Percentiles rank a stretch among this genome's conserved stretches.
phyloP scores from a whole-genome alignment of 2,329 filamentous ascomycete genomes.

The Penicillium sp. region DNA sequence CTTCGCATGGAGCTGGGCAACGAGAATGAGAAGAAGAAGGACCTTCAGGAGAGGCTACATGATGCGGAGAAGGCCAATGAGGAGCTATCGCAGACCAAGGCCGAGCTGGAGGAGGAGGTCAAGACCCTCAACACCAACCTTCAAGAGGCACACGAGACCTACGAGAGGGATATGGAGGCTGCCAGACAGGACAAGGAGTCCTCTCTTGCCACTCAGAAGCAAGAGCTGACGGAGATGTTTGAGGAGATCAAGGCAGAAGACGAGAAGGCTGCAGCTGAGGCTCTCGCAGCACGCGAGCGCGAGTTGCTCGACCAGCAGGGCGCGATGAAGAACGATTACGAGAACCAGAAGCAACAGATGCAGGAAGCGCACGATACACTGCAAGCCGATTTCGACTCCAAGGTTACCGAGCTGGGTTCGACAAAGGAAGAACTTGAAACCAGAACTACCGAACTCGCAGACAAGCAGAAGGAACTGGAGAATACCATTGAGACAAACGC shows the following conservation, averaged over 20 bases:
- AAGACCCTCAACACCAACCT: slow-evolving; percentile 31
- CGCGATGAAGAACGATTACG: slow-evolving; percentile 29
- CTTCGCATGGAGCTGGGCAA: slow-evolving; percentile 44
- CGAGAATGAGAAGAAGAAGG: slow-evolving; percentile 46
- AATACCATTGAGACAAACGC: slow-evolving; percentile 23
- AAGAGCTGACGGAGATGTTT: slow-evolving; percentile 39
- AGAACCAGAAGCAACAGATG: slow-evolving; percentile 32
- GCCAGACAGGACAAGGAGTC: slow-evolving; percentile 26
- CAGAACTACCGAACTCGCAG: slow-evolving; percentile 23
- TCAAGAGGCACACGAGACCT: slow-evolving; percentile 38
- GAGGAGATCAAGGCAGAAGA: slow-evolving; percentile 41
- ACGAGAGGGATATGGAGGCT: slow-evolving; percentile 32
- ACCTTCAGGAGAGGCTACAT: slow-evolving; percentile 43
- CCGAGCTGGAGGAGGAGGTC: slow-evolving; percentile 38
- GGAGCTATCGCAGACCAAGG: slow-evolving; percentile 39
- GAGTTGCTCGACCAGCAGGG: slow-evolving; percentile 38
- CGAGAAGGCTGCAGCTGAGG: slow-evolving; percentile 32
- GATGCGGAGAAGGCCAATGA: slow-evolving; percentile 38
- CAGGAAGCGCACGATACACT: slow-evolving; percentile 31
- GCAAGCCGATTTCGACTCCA: slow-evolving; percentile 30
- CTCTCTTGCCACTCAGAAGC: slow-evolving; percentile 37
- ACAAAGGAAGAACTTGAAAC: too few relatives aligned
- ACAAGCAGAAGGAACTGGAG: slow-evolving; percentile 26
- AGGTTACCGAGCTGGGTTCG: slow-evolving; percentile 27
- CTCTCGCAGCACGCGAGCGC: slow-evolving; percentile 33